Percentiles rank a stretch among this genome's conserved stretches.
These are phyloP conservation scores for Xylariomycetidae sp. DNA, from an alignment of 2,329 filamentous ascomycete genomes.

Conservation along the genomic window DNA sequence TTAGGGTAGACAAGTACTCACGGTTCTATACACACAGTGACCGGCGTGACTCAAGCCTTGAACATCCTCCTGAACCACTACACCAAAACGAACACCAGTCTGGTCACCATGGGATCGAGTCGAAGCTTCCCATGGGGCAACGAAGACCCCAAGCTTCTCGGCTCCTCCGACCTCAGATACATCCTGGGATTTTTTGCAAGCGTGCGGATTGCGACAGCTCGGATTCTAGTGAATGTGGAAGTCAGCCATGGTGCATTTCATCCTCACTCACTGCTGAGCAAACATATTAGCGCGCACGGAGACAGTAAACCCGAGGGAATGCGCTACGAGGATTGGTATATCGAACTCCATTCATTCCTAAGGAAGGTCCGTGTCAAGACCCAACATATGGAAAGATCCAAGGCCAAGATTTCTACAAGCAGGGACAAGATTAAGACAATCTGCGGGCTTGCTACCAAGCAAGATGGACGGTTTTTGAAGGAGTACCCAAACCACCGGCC, in stretches of 20 bases:
- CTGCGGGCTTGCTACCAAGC: conserved; percentile 27
- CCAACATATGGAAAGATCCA: conserved; percentile 32
- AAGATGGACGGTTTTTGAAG: too few relatives aligned
- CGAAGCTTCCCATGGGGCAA: conserved; percentile 22
- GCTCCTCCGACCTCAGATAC: neutral
- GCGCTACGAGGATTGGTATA: neutral
- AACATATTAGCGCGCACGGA: too few relatives aligned
- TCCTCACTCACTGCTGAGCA: too few relatives aligned
- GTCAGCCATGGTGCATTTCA: conserved; percentile 32
- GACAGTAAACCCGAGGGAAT: too few relatives aligned
- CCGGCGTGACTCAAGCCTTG: conserved; percentile 15
- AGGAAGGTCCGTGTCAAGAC: conserved; percentile 32
- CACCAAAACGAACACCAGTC: conserved; percentile 18
- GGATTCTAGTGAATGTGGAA: conserved; percentile 32
- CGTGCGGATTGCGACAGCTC: conserved; percentile 27
- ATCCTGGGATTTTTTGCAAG: conserved; percentile 31
- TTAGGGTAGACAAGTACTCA: conserved; percentile 15
- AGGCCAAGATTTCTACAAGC: conserved; percentile 24
- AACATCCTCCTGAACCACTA: conserved; percentile 28
- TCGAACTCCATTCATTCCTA: conserved; percentile 33
- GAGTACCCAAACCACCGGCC: too few relatives aligned
- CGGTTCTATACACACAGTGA: conserved; percentile 10
- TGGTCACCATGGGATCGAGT: conserved; percentile 24
- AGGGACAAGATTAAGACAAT: conserved; percentile 36
- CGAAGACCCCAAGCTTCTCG: conserved; percentile 1